phyloP scores from a whole-genome alignment of 75 land plant species.

The Chamaecyparis obtusa region DNA sequence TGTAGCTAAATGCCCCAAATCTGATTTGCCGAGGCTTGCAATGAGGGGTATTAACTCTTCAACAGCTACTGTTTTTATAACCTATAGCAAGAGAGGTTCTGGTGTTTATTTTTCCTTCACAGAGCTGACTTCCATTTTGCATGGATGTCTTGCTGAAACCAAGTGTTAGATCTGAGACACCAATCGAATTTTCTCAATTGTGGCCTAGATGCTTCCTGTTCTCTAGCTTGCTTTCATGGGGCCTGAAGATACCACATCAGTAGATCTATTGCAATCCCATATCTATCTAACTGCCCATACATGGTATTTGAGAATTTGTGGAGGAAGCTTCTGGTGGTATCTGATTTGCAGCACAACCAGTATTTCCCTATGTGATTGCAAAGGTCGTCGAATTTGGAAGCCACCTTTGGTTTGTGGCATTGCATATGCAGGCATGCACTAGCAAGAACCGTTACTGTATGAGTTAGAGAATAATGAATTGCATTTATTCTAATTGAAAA shows the following conservation, averaged over 20 bases:
- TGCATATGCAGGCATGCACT: background rate
- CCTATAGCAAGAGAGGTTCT: background rate
- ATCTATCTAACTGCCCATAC: background rate
- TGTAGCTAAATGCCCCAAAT: background rate
- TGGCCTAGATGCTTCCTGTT: background rate
- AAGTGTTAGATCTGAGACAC: background rate
- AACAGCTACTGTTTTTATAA: background rate
- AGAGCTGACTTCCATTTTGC: background rate
- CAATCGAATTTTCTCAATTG: background rate
- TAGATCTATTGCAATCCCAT: background rate
- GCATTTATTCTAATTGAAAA: background rate
- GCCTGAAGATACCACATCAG: background rate
- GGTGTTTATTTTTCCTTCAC: background rate
- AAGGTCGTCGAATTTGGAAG: background rate
- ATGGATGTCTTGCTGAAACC: background rate
- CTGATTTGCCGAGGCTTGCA: background rate
- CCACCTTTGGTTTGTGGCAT: background rate
- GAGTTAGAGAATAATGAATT: background rate
- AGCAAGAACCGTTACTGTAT: background rate
- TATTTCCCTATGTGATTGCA: background rate
- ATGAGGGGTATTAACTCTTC: background rate
- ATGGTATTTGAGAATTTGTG: background rate
- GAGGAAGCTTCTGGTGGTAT: background rate
- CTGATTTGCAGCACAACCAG: background rate
- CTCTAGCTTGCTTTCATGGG: background rate